Base-by-base conservation (phyloP, 352 stramenopile species). In the Peronospora tabacina region DNA sequence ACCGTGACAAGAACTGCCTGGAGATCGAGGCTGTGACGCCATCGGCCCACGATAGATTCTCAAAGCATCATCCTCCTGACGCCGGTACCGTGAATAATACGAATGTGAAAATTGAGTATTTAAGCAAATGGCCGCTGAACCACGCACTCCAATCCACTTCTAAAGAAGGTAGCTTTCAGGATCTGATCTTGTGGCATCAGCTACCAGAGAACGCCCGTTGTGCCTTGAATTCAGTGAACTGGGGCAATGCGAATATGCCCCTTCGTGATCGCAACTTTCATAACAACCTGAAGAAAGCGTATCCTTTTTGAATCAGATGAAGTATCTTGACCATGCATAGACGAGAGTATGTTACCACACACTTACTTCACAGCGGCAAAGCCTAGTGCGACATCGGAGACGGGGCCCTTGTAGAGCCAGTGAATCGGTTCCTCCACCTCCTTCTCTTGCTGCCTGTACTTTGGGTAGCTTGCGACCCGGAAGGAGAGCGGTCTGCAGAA, bases 251-350 rank as follows among this genome's bases (percentile, higher is more conserved):
- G 9, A 66, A 57, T n/a, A 56, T 54, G 26, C 55, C 61, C 8
- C 57, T 69, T 47, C 65, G 65, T 17, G 55, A 69, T 47, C 49
- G 38, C 35, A 61, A 61, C 43, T 69, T 66, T 30, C 19, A 36
- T 5, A 22, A 17, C 12, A 69, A 69, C 35, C 15, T 69, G 15
- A 46, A 47, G 13, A 43, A 63, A 22, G 17, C 54, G 1, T 61
- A 46, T 46, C 46, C 53, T 11, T 61, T 56, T 32, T 40, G 49
- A 32, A 43, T 17, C 2, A 24, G 24, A 24, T 10, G 20, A 22
- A 2, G 20, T 4, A 22, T 22, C 20, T 22, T 22, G 4, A 4
- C 20, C 2, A 22, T 22, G 20, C 20, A 22, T 22, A 22, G 2
- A 22, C 2, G 20, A 22, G 4, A 22, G 20, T 4, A 22, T 22